A percentile compares a stretch with the other conserved stretches of the same genome.
phyloP scores from a whole-genome alignment of 2,329 filamentous ascomycete genomes.

The Colletotrichum lentis region DNA sequence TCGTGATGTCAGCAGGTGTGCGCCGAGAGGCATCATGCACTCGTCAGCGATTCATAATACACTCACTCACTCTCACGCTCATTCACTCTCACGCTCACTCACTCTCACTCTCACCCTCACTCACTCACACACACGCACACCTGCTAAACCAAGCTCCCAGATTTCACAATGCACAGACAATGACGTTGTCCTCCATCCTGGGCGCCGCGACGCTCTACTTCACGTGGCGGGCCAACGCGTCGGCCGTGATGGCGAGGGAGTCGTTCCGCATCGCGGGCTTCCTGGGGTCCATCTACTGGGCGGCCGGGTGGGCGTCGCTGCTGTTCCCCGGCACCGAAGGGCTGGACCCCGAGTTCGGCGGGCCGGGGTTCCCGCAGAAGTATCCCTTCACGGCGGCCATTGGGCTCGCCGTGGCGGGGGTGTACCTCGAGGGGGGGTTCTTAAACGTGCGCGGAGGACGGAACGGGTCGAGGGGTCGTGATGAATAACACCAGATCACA shows the following conservation, averaged over 20 bases:
- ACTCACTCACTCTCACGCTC: too few relatives aligned
- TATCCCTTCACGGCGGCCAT: constrained; percentile 29
- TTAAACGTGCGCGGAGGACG: neutral
- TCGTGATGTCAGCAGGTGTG: constrained; percentile 4
- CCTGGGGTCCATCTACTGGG: constrained; percentile 53
- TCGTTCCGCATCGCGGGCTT: constrained; percentile 48
- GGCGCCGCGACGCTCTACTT: constrained; percentile 52
- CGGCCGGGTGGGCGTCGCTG: constrained; percentile 49
- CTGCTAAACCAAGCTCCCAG: constrained; percentile 36
- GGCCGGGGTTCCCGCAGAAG: constrained; percentile 53
- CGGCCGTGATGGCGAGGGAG: constrained; percentile 43
- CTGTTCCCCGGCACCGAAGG: constrained; percentile 52
- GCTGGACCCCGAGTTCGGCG: constrained; percentile 55
- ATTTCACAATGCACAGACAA: constrained; percentile 55
- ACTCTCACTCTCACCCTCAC: too few relatives aligned
- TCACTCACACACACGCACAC: neutral
- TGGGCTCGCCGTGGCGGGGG: constrained; percentile 25
- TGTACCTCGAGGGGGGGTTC: constrained; percentile 29
- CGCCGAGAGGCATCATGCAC: neutral
- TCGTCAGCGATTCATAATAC: too few relatives aligned
- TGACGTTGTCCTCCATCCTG: constrained; percentile 51
- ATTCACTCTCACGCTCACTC: too few relatives aligned
- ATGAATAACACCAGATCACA: too few relatives aligned
- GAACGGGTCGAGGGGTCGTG: too few relatives aligned
- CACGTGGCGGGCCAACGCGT: constrained; percentile 46